These are phyloP conservation scores for Colletotrichum coccodes DNA, from an alignment of 2,329 filamentous ascomycete genomes.

Conservation along the genomic window DNA sequence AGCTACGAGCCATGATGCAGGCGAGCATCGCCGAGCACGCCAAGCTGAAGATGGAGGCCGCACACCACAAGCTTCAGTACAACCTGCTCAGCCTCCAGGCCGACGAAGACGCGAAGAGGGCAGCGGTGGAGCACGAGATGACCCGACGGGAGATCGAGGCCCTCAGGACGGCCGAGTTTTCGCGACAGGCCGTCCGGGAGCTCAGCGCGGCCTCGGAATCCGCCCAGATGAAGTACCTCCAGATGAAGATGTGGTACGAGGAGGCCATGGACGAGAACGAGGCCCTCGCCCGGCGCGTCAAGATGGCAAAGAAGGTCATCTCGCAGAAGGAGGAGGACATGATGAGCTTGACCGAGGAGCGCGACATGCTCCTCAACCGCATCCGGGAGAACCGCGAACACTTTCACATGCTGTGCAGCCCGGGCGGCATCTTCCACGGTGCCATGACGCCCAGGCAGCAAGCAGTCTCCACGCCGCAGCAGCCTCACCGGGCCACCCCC, in stretches of 20 bases:
- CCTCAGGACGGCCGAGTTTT: slow-evolving; percentile 78
- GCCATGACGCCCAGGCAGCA: slow-evolving; percentile 68
- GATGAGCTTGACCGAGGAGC: slow-evolving; percentile 77
- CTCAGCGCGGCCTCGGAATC: slow-evolving; percentile 62
- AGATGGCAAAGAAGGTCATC: slow-evolving; percentile 81
- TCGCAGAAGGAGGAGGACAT: slow-evolving; percentile 82
- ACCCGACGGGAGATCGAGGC: slow-evolving; percentile 89
- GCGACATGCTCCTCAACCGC: slow-evolving; percentile 79
- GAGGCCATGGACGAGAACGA: slow-evolving; percentile 74
- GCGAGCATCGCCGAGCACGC: slow-evolving; percentile 65
- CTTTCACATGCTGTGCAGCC: slow-evolving; percentile 81
- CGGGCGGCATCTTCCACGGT: slow-evolving; percentile 74
- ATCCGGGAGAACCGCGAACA: slow-evolving; percentile 93
- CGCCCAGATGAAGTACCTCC: slow-evolving; percentile 63
- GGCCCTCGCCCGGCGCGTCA: slow-evolving; percentile 70
- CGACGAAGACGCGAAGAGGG: slow-evolving; percentile 84
- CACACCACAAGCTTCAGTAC: slow-evolving; percentile 91
- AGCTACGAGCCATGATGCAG: slow-evolving; percentile 67
- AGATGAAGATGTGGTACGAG: slow-evolving; percentile 75
- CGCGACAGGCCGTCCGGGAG: slow-evolving; percentile 68
- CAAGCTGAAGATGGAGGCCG: slow-evolving; percentile 80
- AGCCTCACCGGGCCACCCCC: slow-evolving; percentile 56
- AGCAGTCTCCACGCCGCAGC: slow-evolving; percentile 53
- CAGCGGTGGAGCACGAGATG: slow-evolving; percentile 92
- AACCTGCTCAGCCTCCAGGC: slow-evolving; percentile 86